Evolutionary conservation across 257 asterid species (phyloP), one percentile per base, ranked within the genome.

Genomic region (Phtheirospermum japonicum): DNA sequence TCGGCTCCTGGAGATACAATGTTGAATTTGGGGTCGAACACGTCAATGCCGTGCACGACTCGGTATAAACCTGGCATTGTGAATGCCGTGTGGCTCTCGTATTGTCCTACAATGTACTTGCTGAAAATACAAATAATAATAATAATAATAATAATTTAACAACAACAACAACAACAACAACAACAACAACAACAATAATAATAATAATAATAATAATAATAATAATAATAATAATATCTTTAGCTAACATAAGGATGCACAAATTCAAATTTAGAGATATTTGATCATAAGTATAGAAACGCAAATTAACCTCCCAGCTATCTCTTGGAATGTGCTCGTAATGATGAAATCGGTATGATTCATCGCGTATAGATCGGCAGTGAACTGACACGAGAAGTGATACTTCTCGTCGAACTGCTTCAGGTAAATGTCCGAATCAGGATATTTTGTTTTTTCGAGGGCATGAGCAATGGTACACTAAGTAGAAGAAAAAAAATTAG

Each of bases 1-100:
- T 87, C 95, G 8, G 95, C 95, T 59, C 95, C 94, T 0, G 95
- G 95, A 17, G 94, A 82, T 32, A 84, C 95, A 18, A 87, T 87
- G 83, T 87, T 87, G 73, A 87, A 87, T 63, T 87, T 87, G 43
- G 95, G 93, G 53, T 84, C 95, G 6, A 87, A 87, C 16, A 80
- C 88, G 17, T 87, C 83, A 5, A 87, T 87, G 20, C 95, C 95
- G 40, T 84, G 88, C 54, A 82, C 90, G 10, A 87, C 94, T 56
- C 95, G 63, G 74, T 87, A 87, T 3, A 80, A 63, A 63, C 95
- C 94, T 0, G 95, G 94, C 95, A 87, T 84, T 5, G 94, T 84
- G 73, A 82, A 87, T 2, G 90, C 95, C 70, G 31, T 82, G 63
- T 87, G 95, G 79, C 95, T 87, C 66, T 87, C 95, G 16, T 87